Percentiles rank a stretch among this genome's conserved stretches.
These are phyloP conservation scores for Geoglossum glabrum DNA, from an alignment of 495 filamentous ascomycete species.

Conservation along the genomic window DNA sequence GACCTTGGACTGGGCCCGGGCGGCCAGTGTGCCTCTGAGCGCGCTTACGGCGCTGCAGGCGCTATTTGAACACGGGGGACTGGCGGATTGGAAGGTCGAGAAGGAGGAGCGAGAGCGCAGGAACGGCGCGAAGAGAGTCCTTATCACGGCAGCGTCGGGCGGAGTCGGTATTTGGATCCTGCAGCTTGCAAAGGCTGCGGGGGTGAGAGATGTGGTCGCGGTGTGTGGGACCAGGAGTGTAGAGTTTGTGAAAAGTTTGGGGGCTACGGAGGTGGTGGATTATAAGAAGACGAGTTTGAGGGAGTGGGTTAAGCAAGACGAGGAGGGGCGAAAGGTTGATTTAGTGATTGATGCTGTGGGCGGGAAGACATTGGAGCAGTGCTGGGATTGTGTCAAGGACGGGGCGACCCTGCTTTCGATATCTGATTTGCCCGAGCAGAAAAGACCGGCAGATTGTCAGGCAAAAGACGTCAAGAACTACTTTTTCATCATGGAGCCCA, in stretches of 20 bases:
- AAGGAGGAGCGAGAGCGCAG: neutral
- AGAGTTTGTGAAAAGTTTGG: constrained; percentile 23
- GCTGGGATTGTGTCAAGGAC: constrained; percentile 26
- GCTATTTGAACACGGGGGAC: constrained; percentile 30
- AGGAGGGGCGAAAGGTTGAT: constrained; percentile 20
- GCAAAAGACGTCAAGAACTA: constrained; percentile 15
- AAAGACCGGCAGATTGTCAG: constrained; percentile 18
- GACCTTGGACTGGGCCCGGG: constrained; percentile 27
- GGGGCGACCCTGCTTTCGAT: constrained; percentile 30
- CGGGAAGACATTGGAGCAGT: constrained; percentile 21
- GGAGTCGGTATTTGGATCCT: constrained; percentile 36
- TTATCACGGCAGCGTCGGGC: constrained; percentile 30
- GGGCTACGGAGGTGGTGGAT: constrained; percentile 26
- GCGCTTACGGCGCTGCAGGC: constrained; percentile 37
- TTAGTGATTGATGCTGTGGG: constrained; percentile 34
- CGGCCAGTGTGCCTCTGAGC: constrained; percentile 31
- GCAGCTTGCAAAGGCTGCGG: constrained; percentile 29
- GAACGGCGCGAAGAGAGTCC: constrained; percentile 20
- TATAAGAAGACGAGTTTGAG: constrained; percentile 20
- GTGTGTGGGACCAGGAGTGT: constrained; percentile 22
- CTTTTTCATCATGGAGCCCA: constrained; percentile 28
- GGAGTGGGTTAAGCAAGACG: constrained; percentile 18
- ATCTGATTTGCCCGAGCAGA: constrained; percentile 24
- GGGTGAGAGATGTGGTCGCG: constrained; percentile 22
- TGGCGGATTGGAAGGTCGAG: constrained; percentile 7